Conservation (phyloP, 129 eudicot genomes). For the Glebionis coronaria region DNA sequence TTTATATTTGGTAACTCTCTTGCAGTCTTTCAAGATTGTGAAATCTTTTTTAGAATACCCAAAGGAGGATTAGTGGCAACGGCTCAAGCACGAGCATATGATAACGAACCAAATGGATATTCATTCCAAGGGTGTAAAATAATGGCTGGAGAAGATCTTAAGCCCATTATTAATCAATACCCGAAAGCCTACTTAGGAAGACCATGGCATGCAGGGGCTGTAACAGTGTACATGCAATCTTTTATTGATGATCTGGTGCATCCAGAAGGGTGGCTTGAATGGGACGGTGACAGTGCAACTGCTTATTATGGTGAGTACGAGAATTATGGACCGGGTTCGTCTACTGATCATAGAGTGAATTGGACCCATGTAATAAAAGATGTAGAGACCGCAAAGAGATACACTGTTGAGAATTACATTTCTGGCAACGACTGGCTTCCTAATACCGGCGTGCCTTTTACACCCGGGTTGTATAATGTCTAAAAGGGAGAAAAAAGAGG, state of each 20-base stretch:
- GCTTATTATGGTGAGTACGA: too few species aligned
- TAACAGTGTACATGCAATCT: too few species aligned
- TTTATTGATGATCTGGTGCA: too few species aligned
- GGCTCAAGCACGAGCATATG: constrained; percentile 20
- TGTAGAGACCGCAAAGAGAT: constrained; percentile 11
- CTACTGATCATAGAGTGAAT: constrained; percentile 35
- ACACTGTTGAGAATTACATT: constrained; percentile 24
- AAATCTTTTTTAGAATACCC: constrained; percentile 25
- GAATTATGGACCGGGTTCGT: too few species aligned
- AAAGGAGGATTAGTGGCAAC: constrained; percentile 23
- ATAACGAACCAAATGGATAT: constrained; percentile 16
- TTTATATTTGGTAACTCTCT: constrained; percentile 31
- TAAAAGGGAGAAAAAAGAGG: neutral
- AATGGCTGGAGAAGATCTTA: too few species aligned
- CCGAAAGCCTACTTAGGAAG: too few species aligned
- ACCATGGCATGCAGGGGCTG: too few species aligned
- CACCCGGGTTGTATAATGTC: constrained; percentile 9
- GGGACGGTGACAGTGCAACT: too few species aligned
- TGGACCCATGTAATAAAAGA: constrained; percentile 32
- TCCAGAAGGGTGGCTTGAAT: too few species aligned
- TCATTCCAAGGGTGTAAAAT: constrained; percentile 26
- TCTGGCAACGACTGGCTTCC: constrained; percentile 43
- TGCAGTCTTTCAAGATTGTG: constrained; percentile 32
- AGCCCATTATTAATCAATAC: too few species aligned
- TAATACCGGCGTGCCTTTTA: constrained; percentile 44